phyloP scores from a whole-genome alignment of 108 stramenopile species.

The Seminavis robusta region DNA sequence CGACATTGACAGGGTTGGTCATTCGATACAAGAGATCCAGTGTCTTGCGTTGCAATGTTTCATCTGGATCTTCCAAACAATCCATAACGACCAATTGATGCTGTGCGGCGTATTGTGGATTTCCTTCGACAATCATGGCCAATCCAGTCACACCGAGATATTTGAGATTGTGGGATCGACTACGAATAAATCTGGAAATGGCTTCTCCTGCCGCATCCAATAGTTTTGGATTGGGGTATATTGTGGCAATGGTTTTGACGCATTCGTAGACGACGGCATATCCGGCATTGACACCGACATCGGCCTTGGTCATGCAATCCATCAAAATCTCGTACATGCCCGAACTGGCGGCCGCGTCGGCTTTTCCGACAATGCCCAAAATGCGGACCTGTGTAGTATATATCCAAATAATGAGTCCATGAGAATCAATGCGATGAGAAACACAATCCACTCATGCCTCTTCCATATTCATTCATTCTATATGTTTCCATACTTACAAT shows the following conservation, averaged over 20 bases:
- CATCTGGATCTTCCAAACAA: constrained; percentile 98
- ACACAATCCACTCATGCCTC: too few relatives aligned
- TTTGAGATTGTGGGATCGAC: constrained; percentile 93
- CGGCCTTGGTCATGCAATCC: constrained; percentile 94
- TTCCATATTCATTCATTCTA: too few relatives aligned
- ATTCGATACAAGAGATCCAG: constrained; percentile 95
- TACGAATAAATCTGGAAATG: constrained; percentile 88
- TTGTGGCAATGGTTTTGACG: constrained; percentile 89
- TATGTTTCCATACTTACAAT: too few relatives aligned
- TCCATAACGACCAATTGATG: constrained; percentile 99
- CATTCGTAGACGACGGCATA: constrained; percentile 98
- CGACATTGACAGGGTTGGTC: constrained; percentile 98
- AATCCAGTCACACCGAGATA: constrained; percentile 97
- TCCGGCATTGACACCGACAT: constrained; percentile 98
- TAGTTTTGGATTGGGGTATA: constrained; percentile 96
- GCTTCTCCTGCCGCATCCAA: constrained; percentile 94
- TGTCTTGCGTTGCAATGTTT: constrained; percentile 97
- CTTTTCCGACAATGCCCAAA: constrained; percentile 88
- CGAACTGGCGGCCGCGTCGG: constrained; percentile 67
- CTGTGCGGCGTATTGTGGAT: constrained; percentile 95
- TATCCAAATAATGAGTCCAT: too few relatives aligned
- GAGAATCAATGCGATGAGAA: too few relatives aligned
- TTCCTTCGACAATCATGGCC: constrained; percentile 91
- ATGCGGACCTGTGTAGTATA: too few relatives aligned
- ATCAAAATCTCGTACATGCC: constrained; percentile 97